Percentiles rank a stretch among this genome's conserved stretches.
Conservation (phyloP, 192 early-diverging fungal genomes). For the Spizellomyces punctatus region DNA sequence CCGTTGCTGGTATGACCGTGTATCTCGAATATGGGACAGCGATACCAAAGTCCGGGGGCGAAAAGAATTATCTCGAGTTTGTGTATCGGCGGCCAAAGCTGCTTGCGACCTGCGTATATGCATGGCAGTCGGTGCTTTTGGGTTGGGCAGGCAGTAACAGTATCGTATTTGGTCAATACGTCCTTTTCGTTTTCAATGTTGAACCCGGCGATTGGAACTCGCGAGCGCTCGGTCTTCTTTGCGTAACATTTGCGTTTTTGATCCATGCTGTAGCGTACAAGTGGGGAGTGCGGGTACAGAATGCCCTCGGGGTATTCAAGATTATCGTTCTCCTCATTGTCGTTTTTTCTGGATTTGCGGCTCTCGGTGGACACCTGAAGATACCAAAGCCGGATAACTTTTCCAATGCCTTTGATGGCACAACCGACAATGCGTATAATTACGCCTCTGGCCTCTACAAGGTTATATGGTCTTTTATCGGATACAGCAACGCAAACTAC, state of each 20-base stretch:
- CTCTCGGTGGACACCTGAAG: conserved; percentile 10
- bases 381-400: conserved; percentile 25
- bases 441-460: conserved; percentile 22
- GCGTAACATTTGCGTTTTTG: conserved; percentile 11
- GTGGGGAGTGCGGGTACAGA: conserved; percentile 20
- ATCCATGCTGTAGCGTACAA: conserved; percentile 2
- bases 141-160: conserved; percentile 16
- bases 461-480: conserved; percentile 61
- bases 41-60: conserved; percentile 59
- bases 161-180: conserved; percentile 6
- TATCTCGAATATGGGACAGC: conserved; percentile 27
- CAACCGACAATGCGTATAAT: background rate
- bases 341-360: conserved; percentile 17
- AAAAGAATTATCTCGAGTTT: conserved; percentile 43
- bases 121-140: conserved; percentile 14
- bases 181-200: conserved; percentile 1
- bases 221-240: conserved; percentile 3
- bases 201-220: conserved; percentile 6
- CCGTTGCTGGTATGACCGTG: conserved; percentile 35
- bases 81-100: conserved; percentile 17
- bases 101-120: conserved; percentile 14
- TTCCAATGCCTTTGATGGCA: conserved; percentile 27
- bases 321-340: conserved; percentile 17
- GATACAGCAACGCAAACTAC: conserved; percentile 79
- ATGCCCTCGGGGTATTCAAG: conserved; percentile 21